Evolutionary conservation across 176 grass and related monocot species (phyloP).

Genomic region (Cymbopogon citratus): DNA sequence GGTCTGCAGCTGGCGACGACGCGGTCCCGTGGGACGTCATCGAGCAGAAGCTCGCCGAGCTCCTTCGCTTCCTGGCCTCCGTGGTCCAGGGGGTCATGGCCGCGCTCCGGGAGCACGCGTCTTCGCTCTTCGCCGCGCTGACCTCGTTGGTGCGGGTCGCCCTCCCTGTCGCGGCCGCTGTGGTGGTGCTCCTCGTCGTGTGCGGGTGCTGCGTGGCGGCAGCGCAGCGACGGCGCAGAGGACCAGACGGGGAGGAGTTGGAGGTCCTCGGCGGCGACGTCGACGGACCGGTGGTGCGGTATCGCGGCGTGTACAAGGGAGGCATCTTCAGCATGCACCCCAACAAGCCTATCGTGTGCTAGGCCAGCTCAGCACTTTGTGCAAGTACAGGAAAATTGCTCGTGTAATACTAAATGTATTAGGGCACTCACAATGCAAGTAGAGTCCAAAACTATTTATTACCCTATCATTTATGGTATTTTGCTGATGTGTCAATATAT

Average conservation of each 20-base stretch:
- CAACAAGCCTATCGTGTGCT: slow-evolving; percentile 17
- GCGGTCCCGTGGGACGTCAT: neutral
- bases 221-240: neutral
- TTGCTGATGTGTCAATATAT: no score
- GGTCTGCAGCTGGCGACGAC: neutral
- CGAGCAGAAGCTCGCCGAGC: neutral
- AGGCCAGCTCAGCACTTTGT: neutral
- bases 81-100: neutral
- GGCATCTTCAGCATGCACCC: slow-evolving; percentile 36
- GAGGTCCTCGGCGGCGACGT: neutral
- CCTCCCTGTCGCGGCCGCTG: neutral
- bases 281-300: neutral
- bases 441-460: no score
- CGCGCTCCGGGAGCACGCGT: neutral
- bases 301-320: slow-evolving; percentile 5
- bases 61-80: neutral
- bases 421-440: no score
- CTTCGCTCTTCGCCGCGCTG: neutral
- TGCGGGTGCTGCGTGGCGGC: neutral
- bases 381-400: neutral
- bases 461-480: no score
- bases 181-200: neutral
- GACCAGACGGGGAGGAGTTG: neutral
- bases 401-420: neutral
- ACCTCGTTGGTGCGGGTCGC: neutral